These are phyloP conservation scores for Stereocaulon alpinum DNA, from an alignment of 495 filamentous ascomycete genomes.

Conservation along the genomic window DNA sequence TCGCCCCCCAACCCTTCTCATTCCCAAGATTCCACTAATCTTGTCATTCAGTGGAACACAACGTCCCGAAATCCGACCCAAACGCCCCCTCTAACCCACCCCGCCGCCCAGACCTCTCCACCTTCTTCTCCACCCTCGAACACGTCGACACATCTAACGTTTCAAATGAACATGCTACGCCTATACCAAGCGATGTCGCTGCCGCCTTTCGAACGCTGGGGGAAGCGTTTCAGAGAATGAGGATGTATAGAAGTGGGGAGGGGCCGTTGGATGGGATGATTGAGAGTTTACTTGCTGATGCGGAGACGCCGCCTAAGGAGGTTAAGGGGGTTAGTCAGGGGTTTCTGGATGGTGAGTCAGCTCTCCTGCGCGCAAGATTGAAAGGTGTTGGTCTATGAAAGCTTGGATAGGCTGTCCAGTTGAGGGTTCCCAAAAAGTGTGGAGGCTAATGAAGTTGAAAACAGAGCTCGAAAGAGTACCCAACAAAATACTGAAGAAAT, in stretches of 20 bases:
- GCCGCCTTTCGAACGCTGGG: constrained; percentile 51
- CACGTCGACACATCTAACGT: constrained; percentile 43
- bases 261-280: constrained; percentile 54
- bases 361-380: background rate
- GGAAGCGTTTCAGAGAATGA: constrained; percentile 46
- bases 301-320: constrained; percentile 53
- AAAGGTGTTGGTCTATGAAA: background rate
- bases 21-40: constrained; percentile 7
- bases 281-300: constrained; percentile 47
- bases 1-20: constrained; percentile 4
- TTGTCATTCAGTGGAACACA: constrained; percentile 66
- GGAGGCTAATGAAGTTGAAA: background rate
- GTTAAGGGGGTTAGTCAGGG: constrained; percentile 69
- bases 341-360: constrained; percentile 56
- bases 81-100: constrained; percentile 35
- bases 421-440: background rate
- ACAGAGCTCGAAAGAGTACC: constrained; percentile 67
- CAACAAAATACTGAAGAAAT: constrained; percentile 52
- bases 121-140: constrained; percentile 73
- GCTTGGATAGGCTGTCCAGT: too few species aligned
- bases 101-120: constrained; percentile 73
- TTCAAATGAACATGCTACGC: constrained; percentile 52
- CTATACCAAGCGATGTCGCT: constrained; percentile 62
- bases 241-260: constrained; percentile 28
- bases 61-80: constrained; percentile 35